These are phyloP conservation scores for Lyophyllum decastes DNA, from an alignment of 768 basidiomycete species.

Conservation along the genomic window DNA sequence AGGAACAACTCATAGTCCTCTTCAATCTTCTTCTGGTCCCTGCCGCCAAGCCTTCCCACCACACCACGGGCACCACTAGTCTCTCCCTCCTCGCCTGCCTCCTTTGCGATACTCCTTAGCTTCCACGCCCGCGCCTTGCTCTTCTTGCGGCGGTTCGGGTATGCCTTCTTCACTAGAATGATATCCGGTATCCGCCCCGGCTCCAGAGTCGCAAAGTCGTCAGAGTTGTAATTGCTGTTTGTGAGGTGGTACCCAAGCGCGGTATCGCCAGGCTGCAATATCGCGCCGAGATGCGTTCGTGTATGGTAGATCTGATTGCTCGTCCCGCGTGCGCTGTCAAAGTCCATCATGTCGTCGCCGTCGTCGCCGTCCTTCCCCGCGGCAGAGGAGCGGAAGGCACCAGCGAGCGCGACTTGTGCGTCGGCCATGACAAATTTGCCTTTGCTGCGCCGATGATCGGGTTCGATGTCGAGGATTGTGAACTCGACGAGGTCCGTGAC, in stretches of 20 bases:
- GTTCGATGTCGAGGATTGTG: slow-evolving; percentile 92
- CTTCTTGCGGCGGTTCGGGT: slow-evolving; percentile 93
- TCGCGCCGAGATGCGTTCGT: slow-evolving; percentile 91
- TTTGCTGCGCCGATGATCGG: slow-evolving; percentile 54
- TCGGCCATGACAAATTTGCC: slow-evolving; percentile 81
- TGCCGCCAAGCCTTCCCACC: slow-evolving; percentile 87
- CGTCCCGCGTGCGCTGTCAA: slow-evolving; percentile 50
- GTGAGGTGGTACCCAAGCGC: slow-evolving; percentile 90
- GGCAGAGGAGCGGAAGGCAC: slow-evolving; percentile 66
- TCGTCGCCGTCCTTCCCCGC: slow-evolving; percentile 23
- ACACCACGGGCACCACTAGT: slow-evolving; percentile 77
- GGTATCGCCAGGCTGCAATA: slow-evolving; percentile 92
- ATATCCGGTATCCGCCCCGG: slow-evolving; percentile 81
- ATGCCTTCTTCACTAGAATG: slow-evolving; percentile 92
- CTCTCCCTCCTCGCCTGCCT: slow-evolving; percentile 85
- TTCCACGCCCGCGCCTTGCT: slow-evolving; percentile 82
- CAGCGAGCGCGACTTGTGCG: slow-evolving; percentile 86
- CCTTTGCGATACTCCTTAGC: slow-evolving; percentile 90
- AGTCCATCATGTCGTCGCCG: slow-evolving; percentile 59
- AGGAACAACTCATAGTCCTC: slow-evolving; percentile 97
- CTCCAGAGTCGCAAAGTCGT: slow-evolving; percentile 73
- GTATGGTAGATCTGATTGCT: slow-evolving; percentile 90
- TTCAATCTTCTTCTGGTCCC: slow-evolving; percentile 91
- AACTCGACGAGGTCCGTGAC: slow-evolving; percentile 91
- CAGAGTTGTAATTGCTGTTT: slow-evolving; percentile 91